Evolutionary conservation across 805 yeast genomes (phyloP), one percentile per base, ranked within the genome.

Genomic region (Myxozyma vanderwaltii): DNA sequence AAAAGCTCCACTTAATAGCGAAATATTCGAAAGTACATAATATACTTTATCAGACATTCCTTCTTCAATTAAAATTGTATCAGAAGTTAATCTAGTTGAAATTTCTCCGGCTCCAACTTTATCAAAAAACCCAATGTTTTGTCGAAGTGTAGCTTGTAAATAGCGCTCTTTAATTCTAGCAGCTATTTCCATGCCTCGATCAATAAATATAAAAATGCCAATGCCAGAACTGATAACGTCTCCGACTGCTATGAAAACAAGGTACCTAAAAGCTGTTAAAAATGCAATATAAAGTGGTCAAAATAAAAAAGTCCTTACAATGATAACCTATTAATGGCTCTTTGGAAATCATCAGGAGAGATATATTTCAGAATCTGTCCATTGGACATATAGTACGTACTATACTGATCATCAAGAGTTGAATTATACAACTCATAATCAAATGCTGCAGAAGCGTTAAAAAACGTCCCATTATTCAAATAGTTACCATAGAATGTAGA

Each of bases 41-140:
- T 77, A 78, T 3, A 73, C 68, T 59, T 76, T 76, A 63, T 76
- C 78, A 43, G 76, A 70, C 56, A 76, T 75, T 23, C 77, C 79
- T 45, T 74, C 78, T 58, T 76, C 79, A 43, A 76, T 70, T 36
- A 69, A 59, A 38, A 71, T 70, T 17, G 78, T 75, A 46, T 75
- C 78, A 33, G 72, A 71, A 39, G 78, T 75, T 67, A 76, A 75
- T 12, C 79, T 71, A 13, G 78, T 72, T 7, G 79, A 74, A 43
- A 76, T 75, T 55, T 74, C 76, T 13, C 79, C 79, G 17, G 77
- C 70, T 12, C 79, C 79, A 7, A 76, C 66, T 46, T 70, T 69
- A 61, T 76, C 79, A 56, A 76, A 76, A 55, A 69, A 76, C 17
- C 73, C 79, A 38, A 76, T 70, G 50, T 76, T 76, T 61, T 76